phyloP scores from a whole-genome alignment of 2,329 filamentous ascomycete genomes.

The Didymosphaeria variabile region DNA sequence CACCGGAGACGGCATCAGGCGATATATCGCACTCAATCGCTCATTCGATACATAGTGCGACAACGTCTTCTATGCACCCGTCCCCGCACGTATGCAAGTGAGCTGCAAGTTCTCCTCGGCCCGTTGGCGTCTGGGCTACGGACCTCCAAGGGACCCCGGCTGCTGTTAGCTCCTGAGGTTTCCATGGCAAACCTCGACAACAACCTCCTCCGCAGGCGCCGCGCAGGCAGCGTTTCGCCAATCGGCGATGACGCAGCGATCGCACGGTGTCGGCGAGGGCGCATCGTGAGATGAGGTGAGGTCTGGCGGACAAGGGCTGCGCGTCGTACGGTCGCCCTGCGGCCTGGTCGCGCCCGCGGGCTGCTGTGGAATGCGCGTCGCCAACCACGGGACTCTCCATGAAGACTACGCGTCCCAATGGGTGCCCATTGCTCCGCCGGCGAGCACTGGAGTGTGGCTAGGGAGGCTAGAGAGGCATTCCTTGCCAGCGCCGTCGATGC shows the following conservation, averaged over 20 bases:
- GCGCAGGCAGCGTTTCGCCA: conserved; percentile 2
- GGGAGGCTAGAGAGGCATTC: conserved; percentile 17
- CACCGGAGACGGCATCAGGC: neutral
- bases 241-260: conserved; percentile 3
- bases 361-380: conserved; percentile 12
- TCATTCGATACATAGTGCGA: neutral
- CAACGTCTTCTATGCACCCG: conserved; percentile 6
- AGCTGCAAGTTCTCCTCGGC: conserved; percentile 14
- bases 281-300: conserved; percentile 13
- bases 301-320: neutral
- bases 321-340: conserved; percentile 7
- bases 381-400: neutral
- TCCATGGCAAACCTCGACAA: conserved; percentile 20
- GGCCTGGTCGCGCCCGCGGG: conserved; percentile 6
- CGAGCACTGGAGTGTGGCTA: conserved; percentile 17
- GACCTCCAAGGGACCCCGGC: conserved; percentile 5
- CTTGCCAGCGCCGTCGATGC: conserved; percentile 12
- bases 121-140: conserved; percentile 12
- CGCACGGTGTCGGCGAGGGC: neutral
- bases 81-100: conserved; percentile 13
- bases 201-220: conserved; percentile 1
- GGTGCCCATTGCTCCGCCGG: conserved; percentile 11
- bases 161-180: conserved; percentile 12
- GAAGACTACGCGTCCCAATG: conserved; percentile 19
- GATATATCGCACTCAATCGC: neutral